Base-by-base conservation (phyloP, 192 early-diverging fungal genomes). In the Umbelopsis isabellina region DNA sequence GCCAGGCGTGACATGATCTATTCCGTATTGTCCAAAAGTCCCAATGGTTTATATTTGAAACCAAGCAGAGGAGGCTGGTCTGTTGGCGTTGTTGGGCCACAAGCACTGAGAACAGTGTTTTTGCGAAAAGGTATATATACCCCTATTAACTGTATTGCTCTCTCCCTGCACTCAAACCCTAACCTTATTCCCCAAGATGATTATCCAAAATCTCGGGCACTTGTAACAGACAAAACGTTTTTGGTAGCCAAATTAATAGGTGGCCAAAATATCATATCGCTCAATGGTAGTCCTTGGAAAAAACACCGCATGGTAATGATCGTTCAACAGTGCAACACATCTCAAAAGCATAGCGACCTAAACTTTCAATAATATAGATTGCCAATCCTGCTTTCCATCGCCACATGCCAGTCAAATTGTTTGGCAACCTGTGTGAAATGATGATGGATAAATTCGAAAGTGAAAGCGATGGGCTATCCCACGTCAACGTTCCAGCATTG, bases 371-470 rank as follows among this genome's bases (percentile, higher is more conserved):
- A 1, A 41, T 9, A 0, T n/a, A 66, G 33, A 21, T 73, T 12
- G 66, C 66, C 0, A 73, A 73, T 46, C 71, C 76, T 27, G 76
- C 76, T 4, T 78, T 78, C 30, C 76, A 73, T 47, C 67, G 68
- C 9, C 49, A 67, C 1, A 65, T 73, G 67, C 76, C 76, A 4
- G 76, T 73, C 16, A 64, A 66, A 11, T 52, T 70, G 9, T 78
- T 78, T 78, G 72, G 67, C 21, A 15, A 33, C 7, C 33, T 45
- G 0, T 27, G 51, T 12, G 37, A 73, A 48, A 53, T 55, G 20
- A 33, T 78, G n/a, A 52, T 78, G 55, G 10, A 18, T 44, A 49
- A 22, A 2, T 41, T 71, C 55, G 69, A 71, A 21, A 45, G 9
- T 11, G 52, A 58, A 16, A 41, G 23, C 21, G 23, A 61, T 46